Conservation (phyloP, 2,329 filamentous ascomycete genomes). For the Cryphonectria japonica region DNA sequence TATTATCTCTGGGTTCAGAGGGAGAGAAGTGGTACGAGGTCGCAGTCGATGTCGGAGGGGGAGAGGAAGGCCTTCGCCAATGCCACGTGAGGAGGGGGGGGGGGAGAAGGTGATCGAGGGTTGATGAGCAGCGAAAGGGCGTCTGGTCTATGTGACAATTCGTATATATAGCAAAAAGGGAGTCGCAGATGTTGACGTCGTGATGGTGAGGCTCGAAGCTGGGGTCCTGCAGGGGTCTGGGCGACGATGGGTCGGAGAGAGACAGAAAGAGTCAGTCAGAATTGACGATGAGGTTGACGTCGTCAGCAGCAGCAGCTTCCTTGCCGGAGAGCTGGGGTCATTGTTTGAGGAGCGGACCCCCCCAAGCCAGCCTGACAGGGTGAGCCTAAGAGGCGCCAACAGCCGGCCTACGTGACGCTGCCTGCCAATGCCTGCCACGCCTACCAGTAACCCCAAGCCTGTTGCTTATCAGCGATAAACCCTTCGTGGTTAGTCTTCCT, state of each 20-base stretch:
- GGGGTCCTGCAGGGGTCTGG: slow-evolving; percentile 3
- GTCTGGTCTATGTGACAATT: neutral
- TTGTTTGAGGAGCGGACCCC: slow-evolving; percentile 18
- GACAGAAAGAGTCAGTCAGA: neutral
- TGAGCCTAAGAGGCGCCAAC: neutral
- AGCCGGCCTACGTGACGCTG: neutral
- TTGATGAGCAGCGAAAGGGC: neutral
- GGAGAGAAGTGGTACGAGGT: slow-evolving; percentile 13
- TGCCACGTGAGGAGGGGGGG: neutral
- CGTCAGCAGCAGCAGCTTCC: slow-evolving; percentile 27
- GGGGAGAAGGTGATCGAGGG: neutral
- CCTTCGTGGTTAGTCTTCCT: slow-evolving; percentile 5
- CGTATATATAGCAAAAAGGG: neutral
- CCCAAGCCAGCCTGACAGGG: neutral
- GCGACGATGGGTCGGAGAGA: neutral
- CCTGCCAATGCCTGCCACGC: slow-evolving; percentile 6
- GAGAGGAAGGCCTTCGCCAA: neutral
- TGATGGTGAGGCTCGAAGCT: neutral
- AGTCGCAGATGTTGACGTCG: neutral
- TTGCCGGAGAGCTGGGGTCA: neutral
- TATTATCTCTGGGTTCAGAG: slow-evolving; percentile 9
- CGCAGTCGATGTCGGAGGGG: neutral
- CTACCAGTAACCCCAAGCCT: neutral
- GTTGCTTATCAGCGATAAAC: slow-evolving; percentile 28
- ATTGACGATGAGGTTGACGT: slow-evolving; percentile 25